Conservation (phyloP, 805 yeast genomes). For the Saccharomycopsis microspora region DNA sequence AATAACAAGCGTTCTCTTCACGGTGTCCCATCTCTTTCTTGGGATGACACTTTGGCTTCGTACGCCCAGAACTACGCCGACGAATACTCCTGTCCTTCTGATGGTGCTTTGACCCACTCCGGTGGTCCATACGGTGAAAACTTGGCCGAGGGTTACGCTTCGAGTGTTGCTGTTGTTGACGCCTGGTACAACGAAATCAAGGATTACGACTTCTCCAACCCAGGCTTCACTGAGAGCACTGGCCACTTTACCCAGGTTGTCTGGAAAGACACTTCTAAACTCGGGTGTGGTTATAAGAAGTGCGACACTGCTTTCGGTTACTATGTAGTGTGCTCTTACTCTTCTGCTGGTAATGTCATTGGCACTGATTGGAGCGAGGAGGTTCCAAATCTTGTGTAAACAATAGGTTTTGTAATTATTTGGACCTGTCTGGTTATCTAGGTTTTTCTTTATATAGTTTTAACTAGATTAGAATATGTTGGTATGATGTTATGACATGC, state of each 20-base stretch:
- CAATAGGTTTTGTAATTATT: no score
- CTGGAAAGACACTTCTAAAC: conserved; percentile 48
- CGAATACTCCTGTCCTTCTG: conserved; percentile 35
- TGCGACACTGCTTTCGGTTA: conserved; percentile 36
- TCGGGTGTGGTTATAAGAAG: conserved; percentile 65
- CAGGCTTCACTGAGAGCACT: conserved; percentile 30
- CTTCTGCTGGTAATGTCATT: conserved; percentile 59
- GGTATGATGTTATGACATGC: no score
- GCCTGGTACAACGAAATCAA: conserved; percentile 70
- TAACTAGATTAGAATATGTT: no score
- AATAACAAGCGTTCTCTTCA: conserved; percentile 47
- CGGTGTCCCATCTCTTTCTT: conserved; percentile 35
- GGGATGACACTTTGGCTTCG: conserved; percentile 42
- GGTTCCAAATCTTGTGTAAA: conserved; percentile 6
- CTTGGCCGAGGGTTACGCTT: conserved; percentile 59
- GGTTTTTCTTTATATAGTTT: not conserved
- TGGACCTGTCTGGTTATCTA: no score
- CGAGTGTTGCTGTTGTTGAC: conserved; percentile 40
- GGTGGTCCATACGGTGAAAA: conserved; percentile 67
- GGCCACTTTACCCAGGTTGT: conserved; percentile 80
- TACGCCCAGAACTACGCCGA: conserved; percentile 51
- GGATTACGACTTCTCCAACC: conserved; percentile 33
- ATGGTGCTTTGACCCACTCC: conserved; percentile 52
- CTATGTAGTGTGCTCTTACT: conserved; percentile 67
- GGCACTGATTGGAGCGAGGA: conserved; percentile 23